Base-by-base conservation (phyloP, 1,139 yeast genomes). In the Pichia sp. region DNA sequence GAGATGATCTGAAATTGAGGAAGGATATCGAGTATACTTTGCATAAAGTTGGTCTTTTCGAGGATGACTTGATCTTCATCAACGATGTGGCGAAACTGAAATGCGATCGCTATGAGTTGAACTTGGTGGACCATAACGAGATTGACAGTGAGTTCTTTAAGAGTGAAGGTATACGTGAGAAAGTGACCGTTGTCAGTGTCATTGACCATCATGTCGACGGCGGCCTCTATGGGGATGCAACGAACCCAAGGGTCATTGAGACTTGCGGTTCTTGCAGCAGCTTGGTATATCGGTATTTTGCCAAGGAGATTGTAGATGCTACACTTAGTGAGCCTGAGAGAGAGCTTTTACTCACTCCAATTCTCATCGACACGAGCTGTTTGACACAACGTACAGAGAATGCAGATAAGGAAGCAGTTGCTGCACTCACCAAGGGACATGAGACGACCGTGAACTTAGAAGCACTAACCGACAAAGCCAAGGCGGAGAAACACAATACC, bases 121-220 rank as follows among this genome's bases (percentile, higher is more conserved):
- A 75, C 5, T 62, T 88, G 35, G 95, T 88, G 4, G 98, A 88
- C 53, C 96, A 87, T 58, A 87, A 93, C 52, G 35, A 21, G 2
- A 19, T 33, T 3, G 44, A 40, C 20, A 66, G 15, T 27, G 38
- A n/a, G 13, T 13, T 15, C 21, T 14, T n/a, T 12, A 46, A 46
- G 29, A 38, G n/a, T n/a, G 27, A 36, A 1, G n/a, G n/a, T n/a
- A n/a, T n/a, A n/a, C n/a, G n/a, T n/a, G n/a, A n/a, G n/a, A n/a
- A n/a, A n/a, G n/a, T n/a, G n/a, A n/a, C n/a, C n/a, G 77, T 86
- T 0, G 60, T 59, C 1, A 79, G 78, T 0, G 73, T 91, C 11
- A 71, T 91, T 23, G 98, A 88, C 52, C 98, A 88, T 53, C 98
- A 88, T 55, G 82, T 67, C 6, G 94, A 86, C 50, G 87, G 82